Base-by-base conservation (phyloP, 2,329 filamentous ascomycete species). In the Aspergillus amoenus region DNA sequence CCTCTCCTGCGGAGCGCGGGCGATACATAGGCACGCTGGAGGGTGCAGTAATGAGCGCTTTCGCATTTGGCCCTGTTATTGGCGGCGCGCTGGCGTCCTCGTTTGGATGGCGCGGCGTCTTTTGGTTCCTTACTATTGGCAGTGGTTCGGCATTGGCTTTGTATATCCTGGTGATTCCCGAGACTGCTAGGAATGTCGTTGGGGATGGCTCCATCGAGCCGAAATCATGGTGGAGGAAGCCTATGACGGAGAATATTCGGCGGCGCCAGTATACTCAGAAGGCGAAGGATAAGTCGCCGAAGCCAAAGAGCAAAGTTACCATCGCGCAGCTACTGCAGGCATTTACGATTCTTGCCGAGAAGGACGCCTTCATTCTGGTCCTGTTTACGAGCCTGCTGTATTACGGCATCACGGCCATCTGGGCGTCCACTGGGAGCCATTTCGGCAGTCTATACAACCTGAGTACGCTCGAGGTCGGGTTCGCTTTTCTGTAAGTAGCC, bases 1-100 rank as follows among this genome's bases (percentile, higher is more conserved):
- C 86, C 0, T 85, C 87, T 0, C 85, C 82, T 45, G 81, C 84
- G 0, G 88, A 93, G 70, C 79, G 90, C 64, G 90, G 90, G 3
- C 83, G 81, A 56, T 93, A 89, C 67, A 87, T 93, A 76, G 88
- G 84, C 1, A 39, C 49, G 82, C 86, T 58, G 83, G 86, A n/a
- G 82, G 81, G 30, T 2, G 85, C 82, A 15, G 77, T 83, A 52
- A 83, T 86, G 39, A 51, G 79, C 8, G 78, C 73, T 0, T 76
- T 77, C 1, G 69, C 78, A 3, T 67, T 89, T 4, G 76, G 83
- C 0, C 86, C 88, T 0, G 79, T 88, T 1, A 74, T 90, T 3
- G 87, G 88, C 13, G 88, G 87, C 1, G 61, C 89, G 1, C 71
- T 91, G 18, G 80, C 81, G 17, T 77, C 88, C 61, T 88, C 82